Evolutionary conservation across 768 basidiomycete genomes (phyloP).

Genomic region (Phylloporus sp.): DNA sequence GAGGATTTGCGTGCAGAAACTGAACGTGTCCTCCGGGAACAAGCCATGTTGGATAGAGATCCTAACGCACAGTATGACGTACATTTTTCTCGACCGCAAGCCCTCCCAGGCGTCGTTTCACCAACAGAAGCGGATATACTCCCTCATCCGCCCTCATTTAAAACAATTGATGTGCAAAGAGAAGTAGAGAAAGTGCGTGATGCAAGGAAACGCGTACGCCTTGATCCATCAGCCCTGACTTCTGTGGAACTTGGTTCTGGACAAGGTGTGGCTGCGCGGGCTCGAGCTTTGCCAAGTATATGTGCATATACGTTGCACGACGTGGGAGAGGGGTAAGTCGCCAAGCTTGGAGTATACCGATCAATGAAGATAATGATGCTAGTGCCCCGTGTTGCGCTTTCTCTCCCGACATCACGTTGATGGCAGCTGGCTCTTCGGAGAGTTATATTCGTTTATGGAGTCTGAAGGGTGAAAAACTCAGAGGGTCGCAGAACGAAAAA

Average conservation of each 20-base stretch:
- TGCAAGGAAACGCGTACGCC: constrained; percentile 84
- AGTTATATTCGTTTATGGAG: constrained; percentile 95
- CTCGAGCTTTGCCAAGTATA: constrained; percentile 82
- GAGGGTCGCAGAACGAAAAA: constrained; percentile 74
- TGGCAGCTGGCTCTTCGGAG: constrained; percentile 95
- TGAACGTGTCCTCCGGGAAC: constrained; percentile 74
- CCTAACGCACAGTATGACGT: constrained; percentile 63
- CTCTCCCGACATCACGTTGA: constrained; percentile 83
- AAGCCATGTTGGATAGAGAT: constrained; percentile 72
- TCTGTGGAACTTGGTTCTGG: constrained; percentile 55
- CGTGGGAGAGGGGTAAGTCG: constrained; percentile 83
- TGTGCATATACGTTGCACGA: constrained; percentile 96
- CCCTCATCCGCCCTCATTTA: constrained; percentile 81
- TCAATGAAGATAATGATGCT: constrained; percentile 9
- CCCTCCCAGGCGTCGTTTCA: constrained; percentile 52
- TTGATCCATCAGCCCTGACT: constrained; percentile 69
- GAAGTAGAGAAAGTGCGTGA: constrained; percentile 90
- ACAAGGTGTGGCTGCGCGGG: constrained; percentile 50
- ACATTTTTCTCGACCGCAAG: constrained; percentile 46
- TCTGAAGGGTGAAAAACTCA: constrained; percentile 86
- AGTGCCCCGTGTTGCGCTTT: constrained; percentile 87
- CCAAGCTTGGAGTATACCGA: background rate
- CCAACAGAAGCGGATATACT: constrained; percentile 71
- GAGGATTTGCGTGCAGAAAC: constrained; percentile 82
- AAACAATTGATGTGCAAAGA: constrained; percentile 80